Percentiles rank a stretch among this genome's conserved stretches.
phyloP scores from a whole-genome alignment of 371 early-diverging fungal species.

The Rhizopus arrhizus region DNA sequence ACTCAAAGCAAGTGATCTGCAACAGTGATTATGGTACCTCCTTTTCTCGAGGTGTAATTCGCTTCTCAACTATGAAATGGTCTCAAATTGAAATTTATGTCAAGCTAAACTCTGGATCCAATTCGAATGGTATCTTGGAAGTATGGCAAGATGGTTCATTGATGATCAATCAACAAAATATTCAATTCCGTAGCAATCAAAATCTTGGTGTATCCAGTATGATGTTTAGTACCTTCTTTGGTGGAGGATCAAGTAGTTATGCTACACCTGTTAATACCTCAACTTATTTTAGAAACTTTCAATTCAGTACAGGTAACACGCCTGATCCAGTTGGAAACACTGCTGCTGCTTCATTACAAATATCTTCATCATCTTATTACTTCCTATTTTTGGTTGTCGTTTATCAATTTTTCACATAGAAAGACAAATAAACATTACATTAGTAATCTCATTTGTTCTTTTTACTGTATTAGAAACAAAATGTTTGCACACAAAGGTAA shows the following conservation, averaged over 20 bases:
- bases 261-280: conserved; percentile 43
- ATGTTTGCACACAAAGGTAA: too few species aligned
- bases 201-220: conserved; percentile 38
- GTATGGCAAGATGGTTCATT: conserved; percentile 47
- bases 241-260: conserved; percentile 43
- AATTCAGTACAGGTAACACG: conserved; percentile 37
- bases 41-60: conserved; percentile 50
- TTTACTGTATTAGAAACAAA: too few species aligned
- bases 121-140: conserved; percentile 37
- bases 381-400: not conserved
- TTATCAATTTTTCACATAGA: conserved; percentile 5
- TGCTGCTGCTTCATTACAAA: conserved; percentile 5
- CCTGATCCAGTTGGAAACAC: conserved; percentile 15
- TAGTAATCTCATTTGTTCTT: too few species aligned
- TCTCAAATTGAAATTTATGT: conserved; percentile 45
- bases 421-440: not conserved
- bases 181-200: conserved; percentile 37
- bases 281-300: conserved; percentile 44
- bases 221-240: conserved; percentile 57
- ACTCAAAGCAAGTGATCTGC: conserved; percentile 35
- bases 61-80: conserved; percentile 40
- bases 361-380: not conserved
- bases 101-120: conserved; percentile 41
- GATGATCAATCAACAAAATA: conserved; percentile 33
- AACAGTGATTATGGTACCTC: conserved; percentile 51